Percentiles rank a stretch among this genome's conserved stretches.
phyloP scores from a whole-genome alignment of 2,329 filamentous ascomycete species.

The Alternaria burnsii region DNA sequence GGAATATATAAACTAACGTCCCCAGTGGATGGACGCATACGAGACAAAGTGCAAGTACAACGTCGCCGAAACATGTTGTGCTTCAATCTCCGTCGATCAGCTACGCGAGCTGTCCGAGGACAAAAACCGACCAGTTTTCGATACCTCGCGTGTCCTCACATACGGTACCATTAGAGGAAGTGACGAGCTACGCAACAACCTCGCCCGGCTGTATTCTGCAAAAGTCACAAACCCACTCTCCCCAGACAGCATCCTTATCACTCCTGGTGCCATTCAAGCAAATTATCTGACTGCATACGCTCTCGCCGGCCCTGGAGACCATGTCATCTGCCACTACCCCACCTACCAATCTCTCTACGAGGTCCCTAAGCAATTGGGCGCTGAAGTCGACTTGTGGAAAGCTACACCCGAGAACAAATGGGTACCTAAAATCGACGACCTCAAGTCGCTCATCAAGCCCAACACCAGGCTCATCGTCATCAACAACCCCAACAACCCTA shows the following conservation, averaged over 20 bases:
- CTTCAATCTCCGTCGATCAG: slow-evolving; percentile 76
- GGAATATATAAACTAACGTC: slow-evolving; percentile 16
- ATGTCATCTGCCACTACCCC: slow-evolving; percentile 86
- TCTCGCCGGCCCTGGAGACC: slow-evolving; percentile 75
- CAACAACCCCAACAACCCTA: slow-evolving; percentile 85
- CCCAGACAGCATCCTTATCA: slow-evolving; percentile 75
- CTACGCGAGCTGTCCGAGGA: slow-evolving; percentile 68
- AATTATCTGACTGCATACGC: slow-evolving; percentile 83
- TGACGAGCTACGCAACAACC: slow-evolving; percentile 67
- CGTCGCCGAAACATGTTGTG: slow-evolving; percentile 80
- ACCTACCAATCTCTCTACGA: slow-evolving; percentile 84
- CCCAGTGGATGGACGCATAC: slow-evolving; percentile 66
- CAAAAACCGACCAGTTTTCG: slow-evolving; percentile 57
- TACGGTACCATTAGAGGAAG: slow-evolving; percentile 80
- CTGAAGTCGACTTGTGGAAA: slow-evolving; percentile 80
- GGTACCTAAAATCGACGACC: slow-evolving; percentile 70
- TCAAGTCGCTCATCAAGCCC: slow-evolving; percentile 69
- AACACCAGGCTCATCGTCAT: slow-evolving; percentile 78
- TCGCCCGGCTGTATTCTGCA: slow-evolving; percentile 71
- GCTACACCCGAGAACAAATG: slow-evolving; percentile 71
- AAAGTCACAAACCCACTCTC: slow-evolving; percentile 59
- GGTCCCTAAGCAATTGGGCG: slow-evolving; percentile 76
- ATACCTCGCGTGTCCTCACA: slow-evolving; percentile 67
- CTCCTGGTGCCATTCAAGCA: slow-evolving; percentile 82
- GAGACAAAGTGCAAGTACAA: slow-evolving; percentile 67